Conservation (phyloP, 495 filamentous ascomycete genomes). For the Annulohypoxylon bovei region DNA sequence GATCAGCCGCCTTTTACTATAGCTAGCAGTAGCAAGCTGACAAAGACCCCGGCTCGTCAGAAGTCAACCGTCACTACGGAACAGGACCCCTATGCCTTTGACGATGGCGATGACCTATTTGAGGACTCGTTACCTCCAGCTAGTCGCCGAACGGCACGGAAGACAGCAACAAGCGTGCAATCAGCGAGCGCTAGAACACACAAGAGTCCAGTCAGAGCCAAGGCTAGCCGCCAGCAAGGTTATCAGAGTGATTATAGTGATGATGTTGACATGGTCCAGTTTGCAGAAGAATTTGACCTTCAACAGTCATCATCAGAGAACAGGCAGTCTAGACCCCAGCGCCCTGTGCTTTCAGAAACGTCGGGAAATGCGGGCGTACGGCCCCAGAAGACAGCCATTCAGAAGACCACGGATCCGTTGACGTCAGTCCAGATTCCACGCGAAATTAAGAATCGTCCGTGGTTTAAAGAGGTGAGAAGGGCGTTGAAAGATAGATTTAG, state of each 20-base stretch:
- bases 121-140: slow-evolving; percentile 38
- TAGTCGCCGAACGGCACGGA: slow-evolving; percentile 19
- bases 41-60: slow-evolving; percentile 11
- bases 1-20: slow-evolving; percentile 29
- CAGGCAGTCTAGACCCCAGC: slow-evolving; percentile 23
- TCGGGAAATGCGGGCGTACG: slow-evolving; percentile 50
- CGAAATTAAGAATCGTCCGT: slow-evolving; percentile 64
- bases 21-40: slow-evolving; percentile 17
- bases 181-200: slow-evolving; percentile 17
- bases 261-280: slow-evolving; percentile 76
- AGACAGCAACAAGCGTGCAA: slow-evolving; percentile 49
- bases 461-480: slow-evolving; percentile 85
- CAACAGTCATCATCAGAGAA: slow-evolving; percentile 48
- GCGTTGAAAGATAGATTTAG: slow-evolving; percentile 82
- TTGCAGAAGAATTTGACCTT: slow-evolving; percentile 66
- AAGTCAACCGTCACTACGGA: slow-evolving; percentile 16
- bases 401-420: slow-evolving; percentile 39
- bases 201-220: slow-evolving; percentile 33
- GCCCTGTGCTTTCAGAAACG: slow-evolving; percentile 49
- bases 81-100: slow-evolving; percentile 27
- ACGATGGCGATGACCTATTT: slow-evolving; percentile 53
- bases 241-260: slow-evolving; percentile 73
- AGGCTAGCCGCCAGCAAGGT: slow-evolving; percentile 49
- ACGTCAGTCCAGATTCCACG: slow-evolving; percentile 47
- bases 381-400: slow-evolving; percentile 43